Percentiles rank a stretch among this genome's conserved stretches.
phyloP scores from a whole-genome alignment of 2,329 filamentous ascomycete genomes.

The Fusarium sp. region DNA sequence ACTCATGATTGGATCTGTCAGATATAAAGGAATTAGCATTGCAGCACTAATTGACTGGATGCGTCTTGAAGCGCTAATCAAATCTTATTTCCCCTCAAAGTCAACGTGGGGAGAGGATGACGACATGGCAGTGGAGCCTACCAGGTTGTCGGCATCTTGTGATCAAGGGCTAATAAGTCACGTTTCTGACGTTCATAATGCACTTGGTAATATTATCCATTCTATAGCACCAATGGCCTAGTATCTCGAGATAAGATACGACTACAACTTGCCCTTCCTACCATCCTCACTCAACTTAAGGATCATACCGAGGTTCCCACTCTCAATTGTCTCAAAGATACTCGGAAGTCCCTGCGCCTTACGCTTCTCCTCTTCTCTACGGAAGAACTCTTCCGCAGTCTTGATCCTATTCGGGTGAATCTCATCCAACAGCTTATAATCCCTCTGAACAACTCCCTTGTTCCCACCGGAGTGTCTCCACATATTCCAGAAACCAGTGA shows the following conservation, averaged over 20 bases:
- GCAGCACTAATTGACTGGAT: accelerated
- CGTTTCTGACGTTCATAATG: too few species aligned
- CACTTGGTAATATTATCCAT: too few species aligned
- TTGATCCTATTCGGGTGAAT: slow-evolving; percentile 17
- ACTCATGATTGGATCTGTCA: too few species aligned
- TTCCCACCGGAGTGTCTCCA: slow-evolving; percentile 11
- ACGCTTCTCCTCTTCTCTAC: not conserved
- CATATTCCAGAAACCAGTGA: slow-evolving; percentile 20
- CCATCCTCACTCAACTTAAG: not conserved
- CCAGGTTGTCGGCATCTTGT: too few species aligned
- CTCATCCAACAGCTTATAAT: slow-evolving; percentile 17
- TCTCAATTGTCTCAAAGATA: not conserved
- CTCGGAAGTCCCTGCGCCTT: not conserved
- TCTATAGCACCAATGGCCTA: too few species aligned
- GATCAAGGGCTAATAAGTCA: too few species aligned
- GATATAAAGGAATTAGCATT: too few species aligned
- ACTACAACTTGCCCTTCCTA: not conserved
- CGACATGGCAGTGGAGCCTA: too few species aligned
- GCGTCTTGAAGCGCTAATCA: not conserved
- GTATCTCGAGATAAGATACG: too few species aligned
- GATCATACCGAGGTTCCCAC: accelerated
- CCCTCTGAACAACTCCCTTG: not conserved
- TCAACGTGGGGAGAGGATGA: accelerated
- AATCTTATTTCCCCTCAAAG: not conserved
- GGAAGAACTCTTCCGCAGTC: slow-evolving; percentile 14